Evolutionary conservation across 139 green algal species (phyloP), one percentile per base, ranked within the genome.

Genomic region (Pycnococcus provasolii): DNA sequence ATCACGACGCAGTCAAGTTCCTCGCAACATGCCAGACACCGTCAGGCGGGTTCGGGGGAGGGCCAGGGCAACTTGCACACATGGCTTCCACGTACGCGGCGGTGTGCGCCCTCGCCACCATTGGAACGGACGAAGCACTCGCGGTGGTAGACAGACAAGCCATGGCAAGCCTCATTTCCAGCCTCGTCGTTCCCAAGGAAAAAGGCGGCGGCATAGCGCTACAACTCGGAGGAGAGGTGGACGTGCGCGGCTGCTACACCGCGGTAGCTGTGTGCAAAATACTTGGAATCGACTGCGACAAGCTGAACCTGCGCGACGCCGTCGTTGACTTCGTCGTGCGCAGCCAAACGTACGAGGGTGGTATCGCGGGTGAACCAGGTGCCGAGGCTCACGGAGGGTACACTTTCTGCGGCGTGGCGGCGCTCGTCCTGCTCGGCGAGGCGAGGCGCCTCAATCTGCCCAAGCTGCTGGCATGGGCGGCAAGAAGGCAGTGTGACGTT

Each of bases 381-480:
- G 93, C 90, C 74, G 94, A 99, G 74, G 93, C 91, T 1, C 94
- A 99, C 73, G 94, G 94, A 9, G 94, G 93, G 41, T 99, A 99
- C 87, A 92, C 90, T 11, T 98, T 87, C 73, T 99, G 94, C 66
- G 94, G 85, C 7, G 45, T 95, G 9, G 90, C 91, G 4, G 84
- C 91, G 0, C 62, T 89, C 1, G 52, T 76, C 50, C 78, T 98
- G 45, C 48, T 81, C 39, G 83, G 71, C 66, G 60, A 26, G 26
- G 42, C 1, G n/a, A 72, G 9, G 61, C 46, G 43, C 55, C 96
- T 1, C 39, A 77, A 96, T 69, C 53, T 94, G 63, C 67, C 72
- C 2, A 3, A 9, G 4, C 42, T 81, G 39, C 64, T 72, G 57
- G 71, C 47, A 67, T 41, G 26, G 9, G 26, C 26, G 26, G 26